These are phyloP conservation scores for Raffaelea ambrosiae DNA, from an alignment of 2,329 filamentous ascomycete genomes.

Conservation along the genomic window DNA sequence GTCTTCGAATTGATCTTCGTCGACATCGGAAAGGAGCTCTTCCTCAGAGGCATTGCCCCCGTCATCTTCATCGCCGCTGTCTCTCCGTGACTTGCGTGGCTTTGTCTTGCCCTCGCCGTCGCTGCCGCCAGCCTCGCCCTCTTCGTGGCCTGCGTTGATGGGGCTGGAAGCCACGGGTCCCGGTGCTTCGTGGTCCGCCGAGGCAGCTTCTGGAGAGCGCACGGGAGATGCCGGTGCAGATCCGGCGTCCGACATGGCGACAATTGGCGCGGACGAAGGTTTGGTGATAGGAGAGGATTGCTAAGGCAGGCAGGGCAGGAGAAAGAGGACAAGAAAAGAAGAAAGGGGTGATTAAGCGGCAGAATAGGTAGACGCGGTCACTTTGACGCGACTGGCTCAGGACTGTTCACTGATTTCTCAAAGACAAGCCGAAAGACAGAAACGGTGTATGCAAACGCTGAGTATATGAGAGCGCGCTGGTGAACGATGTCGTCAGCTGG, in stretches of 20 bases:
- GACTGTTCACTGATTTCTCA: too few species aligned
- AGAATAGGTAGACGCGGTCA: too few species aligned
- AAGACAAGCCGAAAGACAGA: too few species aligned
- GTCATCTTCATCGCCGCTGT: conserved; percentile 23
- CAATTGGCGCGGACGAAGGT: too few species aligned
- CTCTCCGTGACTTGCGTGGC: neutral
- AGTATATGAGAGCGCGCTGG: too few species aligned
- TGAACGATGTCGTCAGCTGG: too few species aligned
- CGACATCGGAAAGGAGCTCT: conserved; percentile 53
- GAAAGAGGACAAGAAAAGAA: too few species aligned
- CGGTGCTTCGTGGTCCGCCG: too few species aligned
- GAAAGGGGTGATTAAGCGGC: too few species aligned
- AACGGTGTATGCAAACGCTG: too few species aligned
- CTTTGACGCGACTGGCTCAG: too few species aligned
- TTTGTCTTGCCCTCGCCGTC: conserved; percentile 21
- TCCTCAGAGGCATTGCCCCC: conserved; percentile 46
- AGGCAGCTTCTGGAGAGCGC: neutral
- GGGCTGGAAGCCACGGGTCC: neutral
- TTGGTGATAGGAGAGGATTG: neutral
- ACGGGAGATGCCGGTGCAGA: conserved; percentile 1
- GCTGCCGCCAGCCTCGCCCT: conserved; percentile 15
- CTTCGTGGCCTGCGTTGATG: neutral
- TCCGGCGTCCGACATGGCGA: conserved; percentile 7
- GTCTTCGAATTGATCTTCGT: conserved; percentile 61
- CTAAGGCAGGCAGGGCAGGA: neutral